Evolutionary conservation across 352 stramenopile genomes (phyloP).

Genomic region (Phytophthora pisi): DNA sequence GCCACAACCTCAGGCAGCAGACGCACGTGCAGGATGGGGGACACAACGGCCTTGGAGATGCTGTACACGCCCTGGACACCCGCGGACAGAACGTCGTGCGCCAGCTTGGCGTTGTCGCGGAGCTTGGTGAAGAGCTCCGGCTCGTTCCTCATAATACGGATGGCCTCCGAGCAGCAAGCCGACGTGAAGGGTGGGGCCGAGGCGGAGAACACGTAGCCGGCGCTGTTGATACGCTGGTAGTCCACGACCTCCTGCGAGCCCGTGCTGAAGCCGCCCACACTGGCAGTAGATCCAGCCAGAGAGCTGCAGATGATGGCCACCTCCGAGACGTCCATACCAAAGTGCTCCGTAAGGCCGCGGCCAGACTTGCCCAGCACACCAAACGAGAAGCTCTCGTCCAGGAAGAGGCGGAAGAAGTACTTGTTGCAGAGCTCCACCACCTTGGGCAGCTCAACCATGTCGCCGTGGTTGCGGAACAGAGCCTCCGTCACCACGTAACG

Average conservation of each 20-base stretch:
- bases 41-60: constrained; percentile 65
- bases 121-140: constrained; percentile 74
- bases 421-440: constrained; percentile 93
- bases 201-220: constrained; percentile 99
- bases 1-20: constrained; percentile 50
- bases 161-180: constrained; percentile 84
- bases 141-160: constrained; percentile 85
- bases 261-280: constrained; percentile 96
- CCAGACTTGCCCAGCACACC: constrained; percentile 94
- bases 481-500: constrained; percentile 98
- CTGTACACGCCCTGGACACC: constrained; percentile 46
- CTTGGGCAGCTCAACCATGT: constrained; percentile 94
- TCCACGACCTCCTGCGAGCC: constrained; percentile 97
- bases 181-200: constrained; percentile 96
- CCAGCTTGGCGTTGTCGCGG: constrained; percentile 64
- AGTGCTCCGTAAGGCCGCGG: constrained; percentile 87
- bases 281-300: constrained; percentile 92
- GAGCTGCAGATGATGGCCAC: constrained; percentile 96
- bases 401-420: constrained; percentile 86
- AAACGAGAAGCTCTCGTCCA: constrained; percentile 94
- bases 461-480: constrained; percentile 97
- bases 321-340: constrained; percentile 66
- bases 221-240: constrained; percentile 97
- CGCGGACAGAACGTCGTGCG: constrained; percentile 56
- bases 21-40: constrained; percentile 77